A percentile compares a stretch with the other conserved stretches of the same genome.
Conservation (phyloP, 129 eudicot genomes). For the Artemisia argyi region DNA sequence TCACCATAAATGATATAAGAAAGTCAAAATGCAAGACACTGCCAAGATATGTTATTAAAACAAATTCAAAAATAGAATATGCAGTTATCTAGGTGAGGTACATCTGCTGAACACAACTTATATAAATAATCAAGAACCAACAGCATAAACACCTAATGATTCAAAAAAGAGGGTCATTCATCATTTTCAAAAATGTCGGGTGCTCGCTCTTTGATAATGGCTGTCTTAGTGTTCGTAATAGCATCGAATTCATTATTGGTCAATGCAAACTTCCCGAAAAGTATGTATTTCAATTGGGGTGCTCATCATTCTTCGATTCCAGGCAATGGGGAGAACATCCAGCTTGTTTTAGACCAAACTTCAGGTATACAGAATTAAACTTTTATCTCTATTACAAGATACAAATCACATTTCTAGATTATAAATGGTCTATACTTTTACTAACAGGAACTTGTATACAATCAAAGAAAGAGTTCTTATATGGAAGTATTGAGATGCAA, state of each 20-base stretch:
- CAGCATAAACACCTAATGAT: background rate
- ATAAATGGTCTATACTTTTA: background rate
- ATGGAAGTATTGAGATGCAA: conserved; percentile 58
- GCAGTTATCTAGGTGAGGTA: conserved; percentile 5
- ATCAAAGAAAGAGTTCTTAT: conserved; percentile 50
- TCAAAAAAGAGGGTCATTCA: background rate
- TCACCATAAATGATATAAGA: background rate
- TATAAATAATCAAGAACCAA: conserved; percentile 15
- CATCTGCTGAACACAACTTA: conserved; percentile 9
- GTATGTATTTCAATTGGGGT: conserved; percentile 54
- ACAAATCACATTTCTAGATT: background rate
- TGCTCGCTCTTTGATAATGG: conserved; percentile 20
- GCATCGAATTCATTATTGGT: conserved; percentile 32
- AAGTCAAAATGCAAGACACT: conserved; percentile 18
- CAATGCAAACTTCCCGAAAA: conserved; percentile 28
- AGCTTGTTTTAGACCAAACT: conserved; percentile 49
- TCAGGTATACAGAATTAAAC: conserved; percentile 44
- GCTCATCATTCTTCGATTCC: conserved; percentile 40
- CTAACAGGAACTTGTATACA: conserved; percentile 55
- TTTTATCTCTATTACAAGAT: background rate
- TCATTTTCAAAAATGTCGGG: conserved; percentile 27
- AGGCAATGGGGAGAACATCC: conserved; percentile 43
- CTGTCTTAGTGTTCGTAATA: conserved; percentile 31
- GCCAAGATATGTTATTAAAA: conserved; percentile 12
- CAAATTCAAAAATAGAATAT: conserved; percentile 3